These are phyloP conservation scores for Lobulomyces angularis DNA, from an alignment of 192 early-diverging fungal genomes.

Conservation along the genomic window DNA sequence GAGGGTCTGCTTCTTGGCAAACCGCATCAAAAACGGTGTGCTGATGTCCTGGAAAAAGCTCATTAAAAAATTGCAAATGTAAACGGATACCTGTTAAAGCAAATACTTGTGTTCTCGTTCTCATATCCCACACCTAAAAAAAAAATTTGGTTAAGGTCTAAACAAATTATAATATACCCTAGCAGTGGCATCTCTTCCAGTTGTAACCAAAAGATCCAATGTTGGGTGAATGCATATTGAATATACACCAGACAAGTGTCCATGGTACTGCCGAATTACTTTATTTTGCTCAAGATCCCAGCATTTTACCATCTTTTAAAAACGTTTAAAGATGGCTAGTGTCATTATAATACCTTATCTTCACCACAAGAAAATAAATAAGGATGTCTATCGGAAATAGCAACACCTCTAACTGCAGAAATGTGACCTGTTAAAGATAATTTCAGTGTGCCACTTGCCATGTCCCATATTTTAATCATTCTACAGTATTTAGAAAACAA, in stretches of 20 bases:
- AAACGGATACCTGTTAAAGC: no score
- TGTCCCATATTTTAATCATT: constrained; percentile 81
- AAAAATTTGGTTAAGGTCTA: not conserved
- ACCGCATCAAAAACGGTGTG: constrained; percentile 76
- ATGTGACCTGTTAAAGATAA: constrained; percentile 96
- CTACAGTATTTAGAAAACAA: not conserved
- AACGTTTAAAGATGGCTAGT: no score
- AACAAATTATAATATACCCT: constrained; percentile 44
- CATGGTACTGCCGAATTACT: constrained; percentile 97
- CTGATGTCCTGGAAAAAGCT: no score
- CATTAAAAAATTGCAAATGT: no score
- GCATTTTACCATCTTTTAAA: constrained; percentile 96
- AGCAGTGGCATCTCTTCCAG: constrained; percentile 85
- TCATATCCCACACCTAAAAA: constrained; percentile 89
- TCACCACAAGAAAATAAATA: constrained; percentile 96
- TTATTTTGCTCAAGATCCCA: constrained; percentile 99
- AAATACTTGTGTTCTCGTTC: constrained; percentile 85
- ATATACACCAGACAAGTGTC: constrained; percentile 91
- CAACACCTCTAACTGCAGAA: constrained; percentile 84
- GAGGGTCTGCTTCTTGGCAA: constrained; percentile 91
- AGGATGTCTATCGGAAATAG: constrained; percentile 86
- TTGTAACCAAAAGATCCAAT: constrained; percentile 86
- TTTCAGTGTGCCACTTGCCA: constrained; percentile 91
- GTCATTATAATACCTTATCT: no score
- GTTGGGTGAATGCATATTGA: constrained; percentile 83